These are phyloP conservation scores for Fusarium piperis DNA, from an alignment of 2,329 filamentous ascomycete species.

Conservation along the genomic window DNA sequence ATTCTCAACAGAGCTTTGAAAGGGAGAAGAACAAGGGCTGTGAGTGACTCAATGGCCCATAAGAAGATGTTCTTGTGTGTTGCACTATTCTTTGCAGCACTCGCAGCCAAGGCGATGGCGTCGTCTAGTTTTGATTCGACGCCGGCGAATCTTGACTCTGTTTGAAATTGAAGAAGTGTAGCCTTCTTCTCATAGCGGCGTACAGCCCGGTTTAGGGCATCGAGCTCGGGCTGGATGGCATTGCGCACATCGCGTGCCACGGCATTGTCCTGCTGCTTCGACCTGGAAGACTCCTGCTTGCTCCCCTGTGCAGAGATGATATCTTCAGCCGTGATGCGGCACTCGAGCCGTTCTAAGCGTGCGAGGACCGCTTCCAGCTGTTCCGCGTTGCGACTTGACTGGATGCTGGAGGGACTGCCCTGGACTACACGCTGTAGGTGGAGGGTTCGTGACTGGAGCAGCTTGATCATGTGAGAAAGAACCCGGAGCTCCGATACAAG, in stretches of 20 bases:
- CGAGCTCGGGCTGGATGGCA: slow-evolving; percentile 80
- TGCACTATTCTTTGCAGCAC: slow-evolving; percentile 67
- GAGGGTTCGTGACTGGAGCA: slow-evolving; percentile 81
- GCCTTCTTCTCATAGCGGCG: slow-evolving; percentile 91
- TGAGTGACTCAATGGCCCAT: slow-evolving; percentile 51
- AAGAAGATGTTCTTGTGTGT: slow-evolving; percentile 49
- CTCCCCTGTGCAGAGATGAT: slow-evolving; percentile 40
- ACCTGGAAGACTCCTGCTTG: slow-evolving; percentile 46
- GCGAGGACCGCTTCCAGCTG: slow-evolving; percentile 67
- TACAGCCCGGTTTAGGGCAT: slow-evolving; percentile 88
- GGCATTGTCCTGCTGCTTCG: slow-evolving; percentile 55
- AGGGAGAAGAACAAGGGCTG: slow-evolving; percentile 52
- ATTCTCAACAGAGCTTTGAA: slow-evolving; percentile 52
- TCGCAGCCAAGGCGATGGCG: slow-evolving; percentile 81
- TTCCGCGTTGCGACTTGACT: slow-evolving; percentile 44
- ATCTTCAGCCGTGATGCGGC: slow-evolving; percentile 50
- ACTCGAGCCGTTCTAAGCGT: slow-evolving; percentile 77
- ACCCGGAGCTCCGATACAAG: slow-evolving; percentile 88
- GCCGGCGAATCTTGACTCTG: slow-evolving; percentile 76
- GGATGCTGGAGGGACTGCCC: slow-evolving; percentile 55
- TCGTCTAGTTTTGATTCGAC: slow-evolving; percentile 79
- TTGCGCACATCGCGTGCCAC: slow-evolving; percentile 69
- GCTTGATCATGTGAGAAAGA: slow-evolving; percentile 80
- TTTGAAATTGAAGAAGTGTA: slow-evolving; percentile 77
- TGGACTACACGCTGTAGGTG: slow-evolving; percentile 81